Evolutionary conservation across 1,284 basidiomycete genomes (phyloP).

Genomic region (Fomitopsis palustris): DNA sequence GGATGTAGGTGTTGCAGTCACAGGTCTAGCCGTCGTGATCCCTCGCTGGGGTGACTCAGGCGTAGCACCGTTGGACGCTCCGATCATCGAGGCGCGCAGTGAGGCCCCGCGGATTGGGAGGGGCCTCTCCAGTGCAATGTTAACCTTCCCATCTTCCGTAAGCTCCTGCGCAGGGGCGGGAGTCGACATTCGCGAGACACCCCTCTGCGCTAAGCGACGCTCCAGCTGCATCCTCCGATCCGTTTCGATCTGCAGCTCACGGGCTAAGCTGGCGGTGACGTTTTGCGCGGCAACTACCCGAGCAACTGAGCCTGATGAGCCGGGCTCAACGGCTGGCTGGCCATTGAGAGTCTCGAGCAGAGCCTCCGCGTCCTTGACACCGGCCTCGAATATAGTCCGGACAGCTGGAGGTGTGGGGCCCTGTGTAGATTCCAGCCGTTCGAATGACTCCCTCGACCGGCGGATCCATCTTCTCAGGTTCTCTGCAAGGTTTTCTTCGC

Average conservation of each 20-base stretch:
- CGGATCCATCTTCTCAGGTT: slow-evolving; percentile 53
- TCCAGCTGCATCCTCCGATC: slow-evolving; percentile 55
- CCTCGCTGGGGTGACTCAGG: neutral
- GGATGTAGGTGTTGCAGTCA: neutral
- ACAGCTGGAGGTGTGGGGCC: slow-evolving; percentile 15
- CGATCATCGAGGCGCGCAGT: neutral
- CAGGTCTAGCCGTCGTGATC: neutral
- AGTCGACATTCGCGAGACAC: slow-evolving; percentile 8
- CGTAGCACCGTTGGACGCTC: neutral
- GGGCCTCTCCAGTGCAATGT: slow-evolving; percentile 8
- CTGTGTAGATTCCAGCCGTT: slow-evolving; percentile 13
- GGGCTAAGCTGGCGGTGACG: slow-evolving; percentile 54
- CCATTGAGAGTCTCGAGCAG: slow-evolving; percentile 46
- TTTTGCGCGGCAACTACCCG: slow-evolving; percentile 59
- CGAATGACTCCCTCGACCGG: slow-evolving; percentile 42
- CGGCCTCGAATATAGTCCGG: slow-evolving; percentile 31
- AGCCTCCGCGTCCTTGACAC: slow-evolving; percentile 46
- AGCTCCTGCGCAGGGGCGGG: neutral
- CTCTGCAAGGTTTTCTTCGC: slow-evolving; percentile 65
- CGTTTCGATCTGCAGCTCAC: slow-evolving; percentile 66
- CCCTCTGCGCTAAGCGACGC: slow-evolving; percentile 23
- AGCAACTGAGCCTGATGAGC: slow-evolving; percentile 34
- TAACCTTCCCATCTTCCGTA: neutral
- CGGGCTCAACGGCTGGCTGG: slow-evolving; percentile 20
- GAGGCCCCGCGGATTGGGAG: neutral